phyloP scores from a whole-genome alignment of 1,139 yeast genomes.

The Blastobotrys proliferans region DNA sequence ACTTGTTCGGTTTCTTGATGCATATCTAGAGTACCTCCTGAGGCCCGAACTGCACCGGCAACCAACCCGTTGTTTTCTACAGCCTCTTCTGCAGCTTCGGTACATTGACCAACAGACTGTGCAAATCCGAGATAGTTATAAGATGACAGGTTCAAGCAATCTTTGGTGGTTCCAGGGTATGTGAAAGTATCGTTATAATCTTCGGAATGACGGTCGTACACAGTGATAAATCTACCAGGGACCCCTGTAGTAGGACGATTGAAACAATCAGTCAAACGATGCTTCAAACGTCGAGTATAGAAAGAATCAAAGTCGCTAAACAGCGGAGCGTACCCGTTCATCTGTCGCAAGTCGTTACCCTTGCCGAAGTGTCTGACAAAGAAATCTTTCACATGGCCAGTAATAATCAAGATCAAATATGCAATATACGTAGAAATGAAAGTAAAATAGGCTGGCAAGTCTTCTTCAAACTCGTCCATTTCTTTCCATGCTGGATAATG shows the following conservation, averaged over 20 bases:
- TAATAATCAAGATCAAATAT: slow-evolving; percentile 73
- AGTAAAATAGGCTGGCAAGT: slow-evolving; percentile 73
- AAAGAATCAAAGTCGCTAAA: slow-evolving; percentile 90
- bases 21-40: slow-evolving; percentile 72
- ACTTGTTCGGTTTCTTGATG: slow-evolving; percentile 71
- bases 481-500: slow-evolving; percentile 23
- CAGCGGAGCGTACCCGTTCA: slow-evolving; percentile 95
- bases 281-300: slow-evolving; percentile 86
- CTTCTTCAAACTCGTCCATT: slow-evolving; percentile 46
- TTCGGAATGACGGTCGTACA: slow-evolving; percentile 68
- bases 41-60: slow-evolving; percentile 71
- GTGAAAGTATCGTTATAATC: slow-evolving; percentile 56
- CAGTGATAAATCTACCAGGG: slow-evolving; percentile 85
- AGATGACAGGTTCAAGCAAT: slow-evolving; percentile 82
- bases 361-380: slow-evolving; percentile 68
- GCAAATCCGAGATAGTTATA: slow-evolving; percentile 97
- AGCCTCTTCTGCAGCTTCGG: slow-evolving; percentile 66
- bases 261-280: slow-evolving; percentile 89
- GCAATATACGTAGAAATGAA: slow-evolving; percentile 78
- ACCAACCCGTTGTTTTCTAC: slow-evolving; percentile 70
- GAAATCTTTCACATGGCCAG: slow-evolving; percentile 89
- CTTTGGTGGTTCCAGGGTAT: slow-evolving; percentile 69
- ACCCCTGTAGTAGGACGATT: slow-evolving; percentile 95
- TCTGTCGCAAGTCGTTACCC: slow-evolving; percentile 63
- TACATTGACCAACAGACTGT: slow-evolving; percentile 88